Conservation (phyloP, 1,284 basidiomycete species). For the Cutaneotrichosporon sp. region DNA sequence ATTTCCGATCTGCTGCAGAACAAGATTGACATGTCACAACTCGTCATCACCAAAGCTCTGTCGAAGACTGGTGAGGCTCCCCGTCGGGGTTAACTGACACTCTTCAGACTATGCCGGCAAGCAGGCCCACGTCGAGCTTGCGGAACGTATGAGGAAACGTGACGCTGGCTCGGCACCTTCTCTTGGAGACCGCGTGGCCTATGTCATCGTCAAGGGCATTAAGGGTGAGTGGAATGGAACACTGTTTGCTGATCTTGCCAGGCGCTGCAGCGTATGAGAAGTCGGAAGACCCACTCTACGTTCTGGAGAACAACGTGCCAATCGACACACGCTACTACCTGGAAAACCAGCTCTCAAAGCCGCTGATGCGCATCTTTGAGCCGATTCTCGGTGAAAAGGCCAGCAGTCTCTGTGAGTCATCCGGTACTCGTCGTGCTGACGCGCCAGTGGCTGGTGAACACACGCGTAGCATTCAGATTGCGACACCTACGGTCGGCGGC, state of each 20-base stretch:
- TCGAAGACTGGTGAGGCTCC: constrained; percentile 69
- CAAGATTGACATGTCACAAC: constrained; percentile 93
- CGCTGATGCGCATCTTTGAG: constrained; percentile 92
- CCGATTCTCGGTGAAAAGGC: constrained; percentile 93
- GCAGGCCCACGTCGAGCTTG: constrained; percentile 92
- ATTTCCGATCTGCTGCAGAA: constrained; percentile 93
- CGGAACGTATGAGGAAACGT: constrained; percentile 88
- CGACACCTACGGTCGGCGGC: constrained; percentile 88
- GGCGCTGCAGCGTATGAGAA: constrained; percentile 97
- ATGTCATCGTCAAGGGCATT: constrained; percentile 92
- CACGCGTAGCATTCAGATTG: constrained; percentile 87
- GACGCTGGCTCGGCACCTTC: constrained; percentile 93
- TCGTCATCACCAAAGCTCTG: constrained; percentile 95
- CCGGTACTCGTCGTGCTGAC: not conserved
- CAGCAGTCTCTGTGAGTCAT: constrained; percentile 67
- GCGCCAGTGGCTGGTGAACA: constrained; percentile 83
- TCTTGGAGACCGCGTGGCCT: constrained; percentile 91
- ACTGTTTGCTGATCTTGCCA: constrained; percentile 38
- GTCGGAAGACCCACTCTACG: constrained; percentile 92
- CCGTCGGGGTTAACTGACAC: not conserved
- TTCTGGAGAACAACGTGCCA: constrained; percentile 92
- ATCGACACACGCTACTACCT: constrained; percentile 96
- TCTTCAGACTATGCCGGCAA: constrained; percentile 58
- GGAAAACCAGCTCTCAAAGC: constrained; percentile 93
- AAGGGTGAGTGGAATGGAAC: constrained; percentile 62